Conservation (phyloP, 1,284 basidiomycete species). For the Apiotrichum brassicae region DNA sequence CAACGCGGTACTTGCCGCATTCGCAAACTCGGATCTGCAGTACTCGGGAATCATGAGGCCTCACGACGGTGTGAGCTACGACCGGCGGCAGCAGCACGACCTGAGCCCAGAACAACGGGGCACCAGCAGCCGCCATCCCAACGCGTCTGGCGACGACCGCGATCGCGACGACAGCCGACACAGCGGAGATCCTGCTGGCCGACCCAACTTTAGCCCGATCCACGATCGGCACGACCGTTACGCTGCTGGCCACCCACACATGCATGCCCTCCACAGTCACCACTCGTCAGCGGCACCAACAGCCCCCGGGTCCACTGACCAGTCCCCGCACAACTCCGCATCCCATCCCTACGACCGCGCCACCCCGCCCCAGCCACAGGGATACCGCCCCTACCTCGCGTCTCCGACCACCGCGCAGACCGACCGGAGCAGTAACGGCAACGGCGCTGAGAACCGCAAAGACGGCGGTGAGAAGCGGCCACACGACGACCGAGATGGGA, state of each 20-base stretch:
- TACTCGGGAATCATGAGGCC: conserved; percentile 17
- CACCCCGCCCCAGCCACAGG: conserved; percentile 1
- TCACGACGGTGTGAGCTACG: not conserved
- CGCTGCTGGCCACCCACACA: not conserved
- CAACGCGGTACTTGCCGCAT: conserved; percentile 9
- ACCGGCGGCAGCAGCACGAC: conserved; percentile 2
- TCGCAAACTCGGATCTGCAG: conserved; percentile 11
- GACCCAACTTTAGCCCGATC: not conserved
- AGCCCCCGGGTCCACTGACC: not conserved
- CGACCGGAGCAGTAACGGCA: not conserved
- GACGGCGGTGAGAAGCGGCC: not conserved
- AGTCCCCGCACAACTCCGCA: not conserved
- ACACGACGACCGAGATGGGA: not conserved
- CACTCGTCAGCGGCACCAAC: not conserved
- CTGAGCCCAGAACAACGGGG: not conserved
- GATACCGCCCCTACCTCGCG: not conserved
- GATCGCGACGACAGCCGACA: not conserved
- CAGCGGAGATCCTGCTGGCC: not conserved
- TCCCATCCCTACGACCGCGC: not conserved
- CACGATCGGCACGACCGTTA: not conserved
- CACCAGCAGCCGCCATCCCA: not conserved
- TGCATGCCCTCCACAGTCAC: not conserved
- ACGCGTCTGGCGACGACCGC: not conserved
- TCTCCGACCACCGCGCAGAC: not conserved
- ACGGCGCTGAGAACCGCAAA: not conserved